Conservation (phyloP, 1,139 yeast genomes). For the Scheffersomyces insectosa region DNA sequence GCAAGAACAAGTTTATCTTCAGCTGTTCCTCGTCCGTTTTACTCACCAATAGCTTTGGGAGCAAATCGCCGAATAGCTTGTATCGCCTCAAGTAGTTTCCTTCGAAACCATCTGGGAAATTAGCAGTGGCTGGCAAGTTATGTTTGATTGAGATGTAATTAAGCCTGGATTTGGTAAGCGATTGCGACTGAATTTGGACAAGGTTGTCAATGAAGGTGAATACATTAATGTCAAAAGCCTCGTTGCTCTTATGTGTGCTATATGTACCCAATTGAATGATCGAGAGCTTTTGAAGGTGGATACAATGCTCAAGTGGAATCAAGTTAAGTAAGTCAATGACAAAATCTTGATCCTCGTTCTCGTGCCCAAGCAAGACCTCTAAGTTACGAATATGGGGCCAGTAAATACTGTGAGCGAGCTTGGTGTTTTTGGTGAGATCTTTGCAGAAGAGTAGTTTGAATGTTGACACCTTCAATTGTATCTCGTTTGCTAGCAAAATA, state of each 20-base stretch:
- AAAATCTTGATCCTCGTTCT: conserved; percentile 1
- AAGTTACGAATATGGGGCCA: conserved; percentile 22
- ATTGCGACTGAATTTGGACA: conserved; percentile 15
- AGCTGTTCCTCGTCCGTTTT: conserved; percentile 12
- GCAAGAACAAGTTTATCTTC: conserved; percentile 49
- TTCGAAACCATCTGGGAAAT: conserved; percentile 58
- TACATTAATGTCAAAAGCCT: conserved; percentile 55
- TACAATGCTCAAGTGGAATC: conserved; percentile 10
- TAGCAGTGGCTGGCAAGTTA: conserved; percentile 40
- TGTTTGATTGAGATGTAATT: conserved; percentile 50
- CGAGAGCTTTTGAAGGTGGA: conserved; percentile 37
- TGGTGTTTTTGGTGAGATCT: conserved; percentile 5
- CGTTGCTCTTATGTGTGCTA: conserved; percentile 52
- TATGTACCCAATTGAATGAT: conserved; percentile 47
- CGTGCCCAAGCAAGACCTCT: conserved; percentile 24
- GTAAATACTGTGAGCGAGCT: conserved; percentile 10
- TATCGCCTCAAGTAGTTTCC: conserved; percentile 68
- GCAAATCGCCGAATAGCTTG: conserved; percentile 44
- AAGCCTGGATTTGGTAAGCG: conserved; percentile 22
- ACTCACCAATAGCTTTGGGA: conserved; percentile 42
- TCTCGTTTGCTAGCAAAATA: conserved; percentile 3
- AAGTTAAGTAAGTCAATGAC: conserved; percentile 7
- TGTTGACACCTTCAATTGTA: conserved; percentile 11
- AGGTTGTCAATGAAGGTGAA: conserved; percentile 44
- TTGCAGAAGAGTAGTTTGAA: conserved; percentile 18